These are phyloP conservation scores for Zymoseptoria brevis DNA, from an alignment of 2,329 filamentous ascomycete genomes.

Conservation along the genomic window DNA sequence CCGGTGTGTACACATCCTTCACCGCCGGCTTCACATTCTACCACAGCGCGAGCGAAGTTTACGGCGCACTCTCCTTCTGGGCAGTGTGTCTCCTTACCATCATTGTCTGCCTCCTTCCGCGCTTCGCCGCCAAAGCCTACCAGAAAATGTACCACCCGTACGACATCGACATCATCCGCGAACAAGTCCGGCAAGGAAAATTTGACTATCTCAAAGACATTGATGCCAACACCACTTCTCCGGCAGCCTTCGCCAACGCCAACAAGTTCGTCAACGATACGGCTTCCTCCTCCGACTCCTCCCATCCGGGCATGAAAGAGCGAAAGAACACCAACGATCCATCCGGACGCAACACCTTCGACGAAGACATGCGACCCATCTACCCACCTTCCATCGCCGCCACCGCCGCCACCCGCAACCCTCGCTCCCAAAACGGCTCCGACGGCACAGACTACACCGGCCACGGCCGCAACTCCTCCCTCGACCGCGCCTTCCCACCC, in stretches of 20 bases:
- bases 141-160: constrained; percentile 93
- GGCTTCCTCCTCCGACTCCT: constrained; percentile 17
- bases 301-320: constrained; percentile 21
- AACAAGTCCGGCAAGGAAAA: constrained; percentile 76
- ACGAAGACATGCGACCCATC: constrained; percentile 85
- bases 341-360: constrained; percentile 46
- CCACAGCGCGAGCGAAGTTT: constrained; percentile 68
- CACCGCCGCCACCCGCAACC: constrained; percentile 70
- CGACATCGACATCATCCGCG: constrained; percentile 90
- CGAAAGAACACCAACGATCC: constrained; percentile 24
- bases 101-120: constrained; percentile 74
- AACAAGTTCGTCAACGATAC: constrained; percentile 36
- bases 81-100: constrained; percentile 70
- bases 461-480: constrained; percentile 32
- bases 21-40: constrained; percentile 59
- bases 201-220: constrained; percentile 64
- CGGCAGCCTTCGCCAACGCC: neutral
- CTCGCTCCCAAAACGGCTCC: constrained; percentile 79
- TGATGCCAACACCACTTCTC: constrained; percentile 35
- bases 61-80: constrained; percentile 80
- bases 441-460: constrained; percentile 85
- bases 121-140: constrained; percentile 75
- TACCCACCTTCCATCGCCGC: constrained; percentile 83
- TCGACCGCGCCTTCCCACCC: constrained; percentile 34
- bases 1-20: constrained; percentile 70